phyloP scores from a whole-genome alignment of 2,329 filamentous ascomycete genomes.

The Aspergillus quadricinctus region DNA sequence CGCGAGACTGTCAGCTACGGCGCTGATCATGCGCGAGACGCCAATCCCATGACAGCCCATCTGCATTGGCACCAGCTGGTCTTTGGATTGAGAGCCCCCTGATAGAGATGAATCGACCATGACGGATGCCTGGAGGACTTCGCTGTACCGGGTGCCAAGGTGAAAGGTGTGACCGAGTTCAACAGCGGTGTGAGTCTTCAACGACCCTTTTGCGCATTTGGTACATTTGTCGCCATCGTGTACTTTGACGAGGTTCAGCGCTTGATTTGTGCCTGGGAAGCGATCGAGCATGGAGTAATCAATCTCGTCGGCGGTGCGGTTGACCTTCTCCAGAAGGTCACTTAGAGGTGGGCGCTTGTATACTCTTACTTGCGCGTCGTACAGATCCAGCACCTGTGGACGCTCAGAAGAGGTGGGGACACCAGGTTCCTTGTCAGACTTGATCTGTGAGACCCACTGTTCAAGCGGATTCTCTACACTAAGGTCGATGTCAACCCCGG shows the following conservation, averaged over 20 bases:
- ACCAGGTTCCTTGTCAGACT: conserved; percentile 15
- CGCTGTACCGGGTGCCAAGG: conserved; percentile 82
- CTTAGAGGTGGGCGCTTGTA: conserved; percentile 38
- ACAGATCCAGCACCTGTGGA: conserved; percentile 35
- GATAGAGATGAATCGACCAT: conserved; percentile 35
- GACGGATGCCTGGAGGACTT: conserved; percentile 64
- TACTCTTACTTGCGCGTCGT: conserved; percentile 37
- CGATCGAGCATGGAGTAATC: conserved; percentile 33
- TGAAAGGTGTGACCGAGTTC: conserved; percentile 96
- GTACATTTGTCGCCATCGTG: conserved; percentile 68
- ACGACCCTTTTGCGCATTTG: conserved; percentile 58
- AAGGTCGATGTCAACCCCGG: conserved; percentile 65
- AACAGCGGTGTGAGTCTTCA: conserved; percentile 68
- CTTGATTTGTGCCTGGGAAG: conserved; percentile 38
- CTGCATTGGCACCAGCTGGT: conserved; percentile 57
- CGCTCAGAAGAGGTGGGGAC: conserved; percentile 22
- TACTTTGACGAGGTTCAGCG: conserved; percentile 62
- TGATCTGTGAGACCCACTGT: conserved; percentile 48
- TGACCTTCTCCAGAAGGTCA: conserved; percentile 28
- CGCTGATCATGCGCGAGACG: conserved; percentile 82
- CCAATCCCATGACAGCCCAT: conserved; percentile 99
- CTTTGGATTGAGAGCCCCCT: conserved; percentile 14
- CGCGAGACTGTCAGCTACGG: conserved; percentile 70
- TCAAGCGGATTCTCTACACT: conserved; percentile 58
- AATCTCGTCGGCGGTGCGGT: conserved; percentile 26